Base-by-base conservation (phyloP, 2,329 filamentous ascomycete species). In the Verticillium tricorpus region DNA sequence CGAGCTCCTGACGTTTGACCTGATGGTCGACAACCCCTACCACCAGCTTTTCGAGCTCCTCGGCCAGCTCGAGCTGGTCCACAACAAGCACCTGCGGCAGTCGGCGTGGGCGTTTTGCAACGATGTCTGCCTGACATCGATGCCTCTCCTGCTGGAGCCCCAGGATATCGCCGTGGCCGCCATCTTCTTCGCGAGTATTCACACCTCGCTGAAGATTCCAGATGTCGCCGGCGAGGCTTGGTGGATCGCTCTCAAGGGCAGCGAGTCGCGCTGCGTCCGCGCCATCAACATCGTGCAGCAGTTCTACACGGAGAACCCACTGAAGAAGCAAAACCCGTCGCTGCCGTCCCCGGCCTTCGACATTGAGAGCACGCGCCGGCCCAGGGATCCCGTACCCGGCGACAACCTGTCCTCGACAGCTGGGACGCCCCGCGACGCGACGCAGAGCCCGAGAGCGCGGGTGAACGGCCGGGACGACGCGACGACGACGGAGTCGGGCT, bases 41-140 rank as follows among this genome's bases (percentile, higher is more conserved):
- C 88, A 89, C 62, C 86, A 89, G 62, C 85, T 98, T 32, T 95
- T 92, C 75, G 87, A 94, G 61, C 89, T 93, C 71, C 84, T 97
- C 35, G 86, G 87, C 60, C 88, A 85, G 71, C 85, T 95, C 64
- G 82, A 84, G 28, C 82, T 93, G 57, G 87, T 91, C 63, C 88
- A 94, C 69, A 91, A 96, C 76, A 94, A 94, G 76, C 80, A 84
- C 60, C 78, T 98, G 34, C 86, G 94, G 61, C 93, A 97, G 75
- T 87, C 91, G 0, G 90, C 92, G 1, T 98, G 95, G 93, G 90
- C 92, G 0, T 98, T 97, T 70, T 87, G 96, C 65, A 97, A 96
- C 72, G 95, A 99, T 75, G 90, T 90, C 22, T 91, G 88, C 66
- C 86, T 94, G 63, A 98, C 94, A 1, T 86, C 89, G 50, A 82